Evolutionary conservation across 306 rosid genomes (phyloP).

Genomic region (Ammopiptanthus mongolicus): DNA sequence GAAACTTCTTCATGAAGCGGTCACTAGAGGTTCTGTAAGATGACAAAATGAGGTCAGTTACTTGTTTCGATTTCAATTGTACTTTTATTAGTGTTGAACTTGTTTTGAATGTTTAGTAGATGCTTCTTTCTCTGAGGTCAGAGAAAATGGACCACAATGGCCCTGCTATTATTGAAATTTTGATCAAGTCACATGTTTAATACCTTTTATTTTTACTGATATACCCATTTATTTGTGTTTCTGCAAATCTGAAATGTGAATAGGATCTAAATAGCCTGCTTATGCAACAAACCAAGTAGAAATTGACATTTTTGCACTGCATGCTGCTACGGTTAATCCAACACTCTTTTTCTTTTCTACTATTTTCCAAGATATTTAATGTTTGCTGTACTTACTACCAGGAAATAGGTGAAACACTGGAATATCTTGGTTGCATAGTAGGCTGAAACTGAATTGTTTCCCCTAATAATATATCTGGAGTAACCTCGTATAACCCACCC

Average conservation of each 20-base stretch:
- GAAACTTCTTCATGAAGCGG: not conserved
- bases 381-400: not conserved
- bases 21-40: not conserved
- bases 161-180: not conserved
- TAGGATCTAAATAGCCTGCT: not conserved
- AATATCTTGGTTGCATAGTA: not conserved
- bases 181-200: not conserved
- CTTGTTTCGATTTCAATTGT: not conserved
- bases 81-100: not conserved
- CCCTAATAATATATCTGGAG: not conserved
- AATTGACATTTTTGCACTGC: not conserved
- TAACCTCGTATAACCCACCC: too few relatives aligned
- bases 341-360: not conserved
- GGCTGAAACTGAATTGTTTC: not conserved
- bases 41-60: conserved; percentile 7
- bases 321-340: not conserved
- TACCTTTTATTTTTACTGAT: not conserved
- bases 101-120: not conserved
- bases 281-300: not conserved
- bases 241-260: not conserved
- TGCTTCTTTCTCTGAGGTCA: not conserved
- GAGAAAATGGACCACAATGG: not conserved
- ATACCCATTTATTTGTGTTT: not conserved
- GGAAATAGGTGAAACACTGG: not conserved
- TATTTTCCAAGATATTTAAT: not conserved